Base-by-base conservation (phyloP, 768 basidiomycete genomes). In the Arthromyces matolae region DNA sequence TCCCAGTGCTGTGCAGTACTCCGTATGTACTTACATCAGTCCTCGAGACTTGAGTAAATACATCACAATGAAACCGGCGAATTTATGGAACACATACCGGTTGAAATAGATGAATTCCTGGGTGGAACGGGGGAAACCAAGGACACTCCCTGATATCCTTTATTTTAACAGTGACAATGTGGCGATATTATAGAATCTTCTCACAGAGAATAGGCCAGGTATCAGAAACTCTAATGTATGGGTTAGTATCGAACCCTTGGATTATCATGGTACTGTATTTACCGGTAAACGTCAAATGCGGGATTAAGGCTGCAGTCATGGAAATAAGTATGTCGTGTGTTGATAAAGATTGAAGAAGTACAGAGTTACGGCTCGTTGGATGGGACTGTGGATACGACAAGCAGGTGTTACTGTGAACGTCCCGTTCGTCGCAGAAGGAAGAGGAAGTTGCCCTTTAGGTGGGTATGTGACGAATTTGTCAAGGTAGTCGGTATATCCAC, bases 71-170 rank as follows among this genome's bases (percentile, higher is more conserved):
- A 14, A n/a, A 25, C 28, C 39, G 19, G n/a, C 4, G 2, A 8
- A 19, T 5, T 10, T 25, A 19, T 33, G 24, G 1, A n/a, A 27
- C 18, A 35, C 66, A 37, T 47, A 71, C 72, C 76, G 61, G 45
- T 79, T 79, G 63, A 79, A 79, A 57, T 79, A 79, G 25, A 79
- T 64, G 51, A 79, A 80, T 51, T 79, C 62, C 56, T 79, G 77
- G 2, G 76, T 79, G 6, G 75, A 71, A 12, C 77, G 72, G n/a
- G 84, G 84, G 71, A 83, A 85, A 7, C 85, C 85, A 16, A 86
- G 75, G 19, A 86, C 83, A 47, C 74, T 76, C 76, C 76, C 75
- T 75, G 35, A 18, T 18, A 32, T 28, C 14, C 16, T 12, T n/a
- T n/a, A n/a, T n/a, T n/a, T n/a, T n/a, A n/a, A n/a, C n/a, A n/a